Conservation (phyloP, 2,329 filamentous ascomycete species). For the Ophiostoma ips region DNA sequence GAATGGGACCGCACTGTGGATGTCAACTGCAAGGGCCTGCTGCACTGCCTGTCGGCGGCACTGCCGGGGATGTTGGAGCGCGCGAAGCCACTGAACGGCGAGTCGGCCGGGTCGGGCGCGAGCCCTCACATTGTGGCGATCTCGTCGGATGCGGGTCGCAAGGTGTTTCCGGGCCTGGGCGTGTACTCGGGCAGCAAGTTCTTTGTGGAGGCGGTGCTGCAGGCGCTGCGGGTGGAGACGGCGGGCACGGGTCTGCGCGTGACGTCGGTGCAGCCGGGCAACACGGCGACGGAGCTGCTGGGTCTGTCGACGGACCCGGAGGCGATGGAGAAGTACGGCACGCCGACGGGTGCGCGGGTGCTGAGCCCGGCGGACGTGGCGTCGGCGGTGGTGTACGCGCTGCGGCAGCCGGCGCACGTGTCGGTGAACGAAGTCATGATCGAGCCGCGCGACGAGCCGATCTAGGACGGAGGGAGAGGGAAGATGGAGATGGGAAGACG, state of each 20-base stretch:
- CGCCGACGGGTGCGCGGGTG: constrained; percentile 61
- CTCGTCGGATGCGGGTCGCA: constrained; percentile 68
- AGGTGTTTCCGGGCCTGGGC: constrained; percentile 67
- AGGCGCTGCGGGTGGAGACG: constrained; percentile 60
- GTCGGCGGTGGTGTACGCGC: constrained; percentile 56
- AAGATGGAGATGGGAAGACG: background rate
- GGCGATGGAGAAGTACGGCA: constrained; percentile 65
- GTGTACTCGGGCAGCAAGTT: constrained; percentile 77
- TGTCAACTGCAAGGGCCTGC: constrained; percentile 73
- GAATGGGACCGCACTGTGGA: constrained; percentile 76
- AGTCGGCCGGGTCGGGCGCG: background rate
- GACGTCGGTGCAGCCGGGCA: constrained; percentile 64
- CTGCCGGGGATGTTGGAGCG: constrained; percentile 60
- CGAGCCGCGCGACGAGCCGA: constrained; percentile 63
- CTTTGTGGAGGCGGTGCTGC: constrained; percentile 73
- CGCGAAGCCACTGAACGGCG: constrained; percentile 23
- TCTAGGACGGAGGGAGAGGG: constrained; percentile 31
- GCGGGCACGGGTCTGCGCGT: constrained; percentile 60
- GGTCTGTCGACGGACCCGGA: constrained; percentile 63
- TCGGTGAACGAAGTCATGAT: constrained; percentile 70
- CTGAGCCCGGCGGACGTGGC: constrained; percentile 63
- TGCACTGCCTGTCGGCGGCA: constrained; percentile 56
- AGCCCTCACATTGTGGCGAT: constrained; percentile 58
- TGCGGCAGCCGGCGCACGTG: constrained; percentile 61
- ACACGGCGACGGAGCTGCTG: constrained; percentile 59